phyloP scores from a whole-genome alignment of 768 basidiomycete genomes.

The Trametes elegans region DNA sequence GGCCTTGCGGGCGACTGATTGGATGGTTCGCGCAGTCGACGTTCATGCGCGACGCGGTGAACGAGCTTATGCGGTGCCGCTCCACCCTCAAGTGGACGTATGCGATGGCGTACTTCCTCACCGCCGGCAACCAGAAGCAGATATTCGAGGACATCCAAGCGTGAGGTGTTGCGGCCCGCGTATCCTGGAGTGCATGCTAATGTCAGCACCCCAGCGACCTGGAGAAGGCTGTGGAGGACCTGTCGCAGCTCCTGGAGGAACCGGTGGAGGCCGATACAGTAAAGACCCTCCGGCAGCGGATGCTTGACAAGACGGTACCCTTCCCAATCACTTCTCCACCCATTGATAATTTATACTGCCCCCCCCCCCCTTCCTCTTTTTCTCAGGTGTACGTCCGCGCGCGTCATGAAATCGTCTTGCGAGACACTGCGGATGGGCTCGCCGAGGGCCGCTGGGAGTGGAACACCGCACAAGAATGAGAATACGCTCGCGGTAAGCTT shows the following conservation, averaged over 20 bases:
- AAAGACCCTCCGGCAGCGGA: conserved; percentile 77
- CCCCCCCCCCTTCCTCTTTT: no score
- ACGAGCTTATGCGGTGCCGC: conserved; percentile 84
- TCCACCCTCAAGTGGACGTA: conserved; percentile 99
- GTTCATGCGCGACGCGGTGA: conserved; percentile 97
- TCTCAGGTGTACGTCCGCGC: conserved; percentile 85
- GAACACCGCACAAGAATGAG: conserved; percentile 35
- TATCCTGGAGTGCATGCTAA: not conserved
- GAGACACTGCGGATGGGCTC: conserved; percentile 90
- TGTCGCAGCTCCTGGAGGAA: conserved; percentile 88
- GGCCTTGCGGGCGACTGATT: no score
- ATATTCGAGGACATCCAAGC: conserved; percentile 97
- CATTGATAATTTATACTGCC: not conserved
- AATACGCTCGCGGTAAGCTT: no score
- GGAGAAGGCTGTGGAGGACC: conserved; percentile 91
- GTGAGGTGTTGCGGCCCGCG: conserved; percentile 37
- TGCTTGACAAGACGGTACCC: conserved; percentile 85
- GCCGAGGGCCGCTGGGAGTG: conserved; percentile 82
- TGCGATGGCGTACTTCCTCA: conserved; percentile 98
- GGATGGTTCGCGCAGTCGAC: conserved; percentile 33
- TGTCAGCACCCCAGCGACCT: conserved; percentile 58
- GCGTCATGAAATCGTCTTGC: conserved; percentile 88
- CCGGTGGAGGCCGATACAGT: conserved; percentile 84
- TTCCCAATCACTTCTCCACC: not conserved
- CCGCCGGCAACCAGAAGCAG: conserved; percentile 87